phyloP scores from a whole-genome alignment of 768 basidiomycete genomes.

The Pisolithus marmoratus region DNA sequence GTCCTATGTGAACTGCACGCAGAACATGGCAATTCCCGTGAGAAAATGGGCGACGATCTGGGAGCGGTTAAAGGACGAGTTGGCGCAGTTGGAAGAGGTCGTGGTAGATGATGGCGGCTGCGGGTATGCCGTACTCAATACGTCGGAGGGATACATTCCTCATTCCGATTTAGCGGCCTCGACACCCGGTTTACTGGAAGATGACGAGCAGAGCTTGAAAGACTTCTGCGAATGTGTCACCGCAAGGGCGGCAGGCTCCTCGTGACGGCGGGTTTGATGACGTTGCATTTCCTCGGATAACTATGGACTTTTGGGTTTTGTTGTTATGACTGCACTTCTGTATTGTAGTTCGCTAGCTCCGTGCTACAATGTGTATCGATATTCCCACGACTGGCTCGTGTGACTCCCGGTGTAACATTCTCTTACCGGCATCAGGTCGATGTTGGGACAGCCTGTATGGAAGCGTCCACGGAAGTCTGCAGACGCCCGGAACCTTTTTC shows the following conservation, averaged over 20 bases:
- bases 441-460: too few relatives aligned
- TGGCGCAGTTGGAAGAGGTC: slow-evolving; percentile 18
- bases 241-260: not conserved
- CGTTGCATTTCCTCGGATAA: too few relatives aligned
- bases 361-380: too few relatives aligned
- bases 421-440: too few relatives aligned
- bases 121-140: slow-evolving; percentile 22
- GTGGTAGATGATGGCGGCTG: slow-evolving; percentile 10
- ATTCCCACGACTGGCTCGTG: not conserved
- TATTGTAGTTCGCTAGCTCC: not conserved
- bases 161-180: slow-evolving; percentile 7
- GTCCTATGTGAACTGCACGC: slow-evolving; percentile 22
- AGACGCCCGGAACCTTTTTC: too few relatives aligned
- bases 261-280: not conserved
- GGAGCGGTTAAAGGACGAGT: slow-evolving; percentile 18
- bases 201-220: not conserved
- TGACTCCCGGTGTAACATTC: too few relatives aligned
- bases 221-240: not conserved
- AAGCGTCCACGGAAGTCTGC: too few relatives aligned
- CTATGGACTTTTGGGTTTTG: not conserved
- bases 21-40: slow-evolving; percentile 6
- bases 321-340: not conserved
- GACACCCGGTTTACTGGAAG: not conserved
- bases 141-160: slow-evolving; percentile 17
- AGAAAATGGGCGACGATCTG: slow-evolving; percentile 26